A percentile compares a stretch with the other conserved stretches of the same genome.
phyloP scores from a whole-genome alignment of 352 stramenopile genomes.

The Pythium sp. region DNA sequence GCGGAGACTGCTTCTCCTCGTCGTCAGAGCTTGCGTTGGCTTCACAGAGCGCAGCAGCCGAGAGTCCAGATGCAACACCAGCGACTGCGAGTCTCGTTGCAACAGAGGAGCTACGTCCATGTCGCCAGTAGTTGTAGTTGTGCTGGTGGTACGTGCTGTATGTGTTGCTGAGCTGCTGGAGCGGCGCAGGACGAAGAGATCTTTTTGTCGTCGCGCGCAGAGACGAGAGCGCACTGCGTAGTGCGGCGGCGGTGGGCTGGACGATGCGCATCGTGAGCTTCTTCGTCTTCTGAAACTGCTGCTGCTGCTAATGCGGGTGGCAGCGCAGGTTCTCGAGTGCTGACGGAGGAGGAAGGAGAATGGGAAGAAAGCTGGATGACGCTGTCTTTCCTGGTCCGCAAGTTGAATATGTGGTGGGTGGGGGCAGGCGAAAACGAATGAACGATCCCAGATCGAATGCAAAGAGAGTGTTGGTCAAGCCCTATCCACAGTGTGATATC shows the following conservation, averaged over 20 bases:
- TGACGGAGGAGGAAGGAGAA: background rate
- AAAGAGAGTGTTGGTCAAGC: no score
- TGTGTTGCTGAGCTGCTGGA: constrained; percentile 3
- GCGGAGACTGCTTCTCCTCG: constrained; percentile 3
- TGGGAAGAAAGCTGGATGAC: background rate
- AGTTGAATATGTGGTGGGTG: constrained; percentile 3
- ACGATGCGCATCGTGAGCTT: constrained; percentile 4
- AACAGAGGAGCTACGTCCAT: background rate
- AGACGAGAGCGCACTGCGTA: constrained; percentile 11
- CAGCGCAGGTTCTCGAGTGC: background rate
- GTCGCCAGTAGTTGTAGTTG: background rate
- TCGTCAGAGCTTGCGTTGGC: background rate
- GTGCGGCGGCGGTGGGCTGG: background rate
- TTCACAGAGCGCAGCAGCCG: constrained; percentile 21
- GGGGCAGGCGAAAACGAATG: background rate
- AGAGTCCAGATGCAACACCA: background rate
- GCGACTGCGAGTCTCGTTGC: constrained; percentile 4
- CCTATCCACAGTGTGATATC: no score
- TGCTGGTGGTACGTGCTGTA: background rate
- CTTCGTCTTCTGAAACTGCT: background rate
- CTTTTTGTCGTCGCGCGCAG: background rate
- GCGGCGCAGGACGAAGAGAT: background rate
- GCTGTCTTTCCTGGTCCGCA: background rate
- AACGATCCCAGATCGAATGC: no score
- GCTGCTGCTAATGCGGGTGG: background rate